Base-by-base conservation (phyloP, 805 yeast genomes). In the Candida railenensis region DNA sequence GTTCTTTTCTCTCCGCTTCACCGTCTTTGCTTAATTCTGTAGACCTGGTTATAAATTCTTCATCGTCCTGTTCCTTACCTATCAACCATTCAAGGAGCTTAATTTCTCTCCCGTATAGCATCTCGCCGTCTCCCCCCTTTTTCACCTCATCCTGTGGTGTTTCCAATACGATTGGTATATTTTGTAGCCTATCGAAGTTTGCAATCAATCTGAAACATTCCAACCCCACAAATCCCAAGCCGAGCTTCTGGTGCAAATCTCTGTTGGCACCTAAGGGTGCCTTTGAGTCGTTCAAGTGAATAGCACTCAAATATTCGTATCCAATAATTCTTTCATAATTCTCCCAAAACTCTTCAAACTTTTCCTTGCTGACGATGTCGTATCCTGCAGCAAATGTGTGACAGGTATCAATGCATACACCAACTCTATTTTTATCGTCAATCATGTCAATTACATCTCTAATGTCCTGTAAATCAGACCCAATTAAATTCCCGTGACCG, bases 361-460 rank as follows among this genome's bases (percentile, higher is more conserved):
- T 61, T 25, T 74, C 81, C 48, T 76, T 77, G 15, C 77, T 76
- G n/a, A 83, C 67, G 40, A 94, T 76, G 60, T 94, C 97, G 62
- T 88, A 91, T 1, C 99, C 99, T 1, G 98, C 96, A 0, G 98
- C 97, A 72, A 88, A 90, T 0, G 96, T 76, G 65, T 94, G 99
- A 62, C 99, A 94, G 0, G 98, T 94, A 63, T 94, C 99, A 14
- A 94, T 76, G 62, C 99, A 94, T 1, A 94, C 96, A 3, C 99
- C 98, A n/a, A 94, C 84, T 47, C 99, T 75, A 1, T 67, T 61
- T 63, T 91, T 91, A 58, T 90, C 80, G 1, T 89, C 86, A n/a
- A 94, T 79, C 73, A 81, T 59, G 33, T 80, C 85, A 38, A 94
- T 89, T 14, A 94, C 91, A 19, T 77, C 78, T 22, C 76, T 71